These are phyloP conservation scores for Plasmodium billcollinsi DNA, from an alignment of 169 alveolate species.

Conservation along the genomic window DNA sequence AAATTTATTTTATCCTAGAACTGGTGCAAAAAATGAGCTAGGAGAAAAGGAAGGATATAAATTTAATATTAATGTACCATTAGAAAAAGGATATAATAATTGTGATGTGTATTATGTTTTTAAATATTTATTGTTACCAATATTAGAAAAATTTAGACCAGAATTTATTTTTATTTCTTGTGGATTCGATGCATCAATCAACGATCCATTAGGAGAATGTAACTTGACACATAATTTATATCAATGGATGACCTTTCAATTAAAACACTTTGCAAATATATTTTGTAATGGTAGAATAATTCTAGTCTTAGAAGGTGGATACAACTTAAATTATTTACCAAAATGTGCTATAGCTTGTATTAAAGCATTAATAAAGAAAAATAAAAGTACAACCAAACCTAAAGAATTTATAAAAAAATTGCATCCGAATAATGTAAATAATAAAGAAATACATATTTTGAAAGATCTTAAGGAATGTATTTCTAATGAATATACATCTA, in stretches of 20 bases:
- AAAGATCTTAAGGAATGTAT: no score
- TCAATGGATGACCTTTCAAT: constrained; percentile 91
- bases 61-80: constrained; percentile 82
- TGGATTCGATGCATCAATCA: constrained; percentile 95
- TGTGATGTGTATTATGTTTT: constrained; percentile 81
- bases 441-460: no score
- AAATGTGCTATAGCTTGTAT: constrained; percentile 77
- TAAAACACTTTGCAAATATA: constrained; percentile 91
- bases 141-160: constrained; percentile 92
- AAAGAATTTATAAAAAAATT: background rate
- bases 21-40: constrained; percentile 86
- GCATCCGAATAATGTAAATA: background rate
- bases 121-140: constrained; percentile 87
- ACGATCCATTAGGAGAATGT: constrained; percentile 88
- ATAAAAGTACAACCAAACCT: background rate
- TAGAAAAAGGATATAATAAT: constrained; percentile 78
- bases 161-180: constrained; percentile 95
- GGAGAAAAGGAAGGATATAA: constrained; percentile 77
- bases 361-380: constrained; percentile 76
- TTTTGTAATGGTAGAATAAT: constrained; percentile 92
- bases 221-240: constrained; percentile 89
- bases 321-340: constrained; percentile 81
- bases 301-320: constrained; percentile 95
- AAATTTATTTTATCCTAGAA: constrained; percentile 91
- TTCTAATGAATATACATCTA: no score